A percentile compares a stretch with the other conserved stretches of the same genome.
phyloP scores from a whole-genome alignment of 192 early-diverging fungal genomes.

The Backusella liffmaniae region DNA sequence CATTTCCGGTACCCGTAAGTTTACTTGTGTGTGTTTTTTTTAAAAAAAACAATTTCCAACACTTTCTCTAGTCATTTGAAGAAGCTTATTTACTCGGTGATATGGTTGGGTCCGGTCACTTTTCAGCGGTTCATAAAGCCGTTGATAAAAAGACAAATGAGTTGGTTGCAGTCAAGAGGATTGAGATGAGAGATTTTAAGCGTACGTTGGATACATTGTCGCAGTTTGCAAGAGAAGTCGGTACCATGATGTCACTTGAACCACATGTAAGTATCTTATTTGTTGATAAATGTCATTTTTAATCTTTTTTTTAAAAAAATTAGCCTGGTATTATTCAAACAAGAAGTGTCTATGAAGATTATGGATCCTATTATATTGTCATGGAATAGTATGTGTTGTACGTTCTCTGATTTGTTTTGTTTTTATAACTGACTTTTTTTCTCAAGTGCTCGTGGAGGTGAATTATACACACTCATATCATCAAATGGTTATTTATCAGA shows the following conservation, averaged over 20 bases:
- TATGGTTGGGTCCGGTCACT: neutral
- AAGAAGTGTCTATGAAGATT: slow-evolving; percentile 14
- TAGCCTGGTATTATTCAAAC: slow-evolving; percentile 20
- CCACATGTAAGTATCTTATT: slow-evolving; percentile 9
- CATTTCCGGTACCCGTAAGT: neutral
- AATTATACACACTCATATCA: slow-evolving; percentile 89
- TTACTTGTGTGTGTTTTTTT: too few species aligned
- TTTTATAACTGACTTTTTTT: neutral
- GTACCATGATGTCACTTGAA: slow-evolving; percentile 12
- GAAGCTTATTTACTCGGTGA: neutral
- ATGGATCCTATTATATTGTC: slow-evolving; percentile 1
- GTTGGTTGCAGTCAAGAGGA: slow-evolving; percentile 5
- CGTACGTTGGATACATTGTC: neutral
- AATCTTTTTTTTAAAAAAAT: too few species aligned
- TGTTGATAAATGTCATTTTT: neutral
- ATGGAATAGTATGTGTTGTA: slow-evolving; percentile 21
- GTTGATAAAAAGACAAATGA: neutral
- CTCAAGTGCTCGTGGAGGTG: slow-evolving; percentile 75
- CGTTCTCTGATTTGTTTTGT: neutral
- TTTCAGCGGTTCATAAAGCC: neutral
- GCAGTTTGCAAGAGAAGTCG: neutral
- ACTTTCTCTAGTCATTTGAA: neutral
- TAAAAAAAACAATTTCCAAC: neutral
- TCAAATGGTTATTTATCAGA: slow-evolving; percentile 70
- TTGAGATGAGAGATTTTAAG: neutral